These are phyloP conservation scores for Acer campestre DNA, from an alignment of 345 rosid genomes.

Conservation along the genomic window DNA sequence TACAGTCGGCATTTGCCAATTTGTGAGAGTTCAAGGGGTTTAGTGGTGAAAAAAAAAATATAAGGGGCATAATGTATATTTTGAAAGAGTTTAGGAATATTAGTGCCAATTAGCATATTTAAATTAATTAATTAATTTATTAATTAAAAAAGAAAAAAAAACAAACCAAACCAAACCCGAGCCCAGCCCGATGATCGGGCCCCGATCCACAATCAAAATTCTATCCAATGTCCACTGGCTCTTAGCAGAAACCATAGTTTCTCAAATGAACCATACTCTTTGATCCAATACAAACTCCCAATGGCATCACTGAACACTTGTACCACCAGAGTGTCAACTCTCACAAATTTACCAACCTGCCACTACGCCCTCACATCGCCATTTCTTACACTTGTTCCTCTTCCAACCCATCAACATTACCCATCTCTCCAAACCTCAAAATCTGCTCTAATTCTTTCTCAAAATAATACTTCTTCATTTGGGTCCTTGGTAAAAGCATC, in stretches of 20 bases:
- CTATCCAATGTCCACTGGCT: neutral
- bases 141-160: no score
- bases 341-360: slow-evolving; percentile 57
- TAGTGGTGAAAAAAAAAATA: no score
- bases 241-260: neutral
- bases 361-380: slow-evolving; percentile 30
- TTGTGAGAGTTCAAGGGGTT: no score
- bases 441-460: slow-evolving; percentile 10
- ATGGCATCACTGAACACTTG: slow-evolving; percentile 15
- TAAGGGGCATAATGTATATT: no score
- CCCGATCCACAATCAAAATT: neutral
- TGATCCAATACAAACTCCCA: neutral
- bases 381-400: slow-evolving; percentile 14
- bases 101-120: no score
- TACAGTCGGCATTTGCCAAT: no score
- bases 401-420: slow-evolving; percentile 7
- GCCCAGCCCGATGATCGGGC: no score
- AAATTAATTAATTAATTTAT: no score
- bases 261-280: neutral
- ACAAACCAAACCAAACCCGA: neutral
- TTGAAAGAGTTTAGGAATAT: no score
- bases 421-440: slow-evolving; percentile 26
- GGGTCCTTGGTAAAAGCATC: slow-evolving; percentile 38
- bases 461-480: slow-evolving; percentile 16
- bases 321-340: slow-evolving; percentile 23